Base-by-base conservation (phyloP, 2,329 filamentous ascomycete species). In the Fusarium coicis region DNA sequence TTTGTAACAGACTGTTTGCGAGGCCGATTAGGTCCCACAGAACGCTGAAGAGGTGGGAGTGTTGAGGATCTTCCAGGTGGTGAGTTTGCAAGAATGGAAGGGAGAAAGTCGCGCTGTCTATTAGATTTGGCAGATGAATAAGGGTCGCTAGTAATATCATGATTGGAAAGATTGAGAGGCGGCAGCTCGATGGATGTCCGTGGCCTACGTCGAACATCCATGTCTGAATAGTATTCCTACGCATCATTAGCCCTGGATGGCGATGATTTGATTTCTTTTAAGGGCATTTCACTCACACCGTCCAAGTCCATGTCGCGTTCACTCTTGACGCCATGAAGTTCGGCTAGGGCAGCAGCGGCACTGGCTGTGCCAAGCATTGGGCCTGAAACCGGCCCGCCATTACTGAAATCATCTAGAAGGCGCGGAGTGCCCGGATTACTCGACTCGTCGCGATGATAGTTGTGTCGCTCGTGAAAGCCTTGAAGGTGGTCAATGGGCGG, bases 1-100 rank as follows among this genome's bases (percentile, higher is more conserved):
- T 97, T 95, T 12, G 93, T 92, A 68, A 97, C 90, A 4, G 95
- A 98, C 71, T 93, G 93, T 83, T 97, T 98, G 73, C 95, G 90
- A 46, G 94, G 92, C 63, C 95, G 88, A 62, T 88, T 91, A 28
- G 90, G 87, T 44, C 93, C 93, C 43, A 93, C 85, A 46, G 91
- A 88, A 66, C 93, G 89, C 75, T 96, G 93, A 56, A 96, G 88
- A 7, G 95, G 94, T 34, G 95, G 95, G 30, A 97, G 87, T 2
- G 95, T 97, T 2, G 95, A 95, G 19, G 95, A 97, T 71, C 95
- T 93, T 61, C 93, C 94, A 11, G 94, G 93, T 2, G 95, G 95
- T 15, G 95, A 97, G 68, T 92, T 92, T 58, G 90, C 89, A 42
- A 97, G 84, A 64, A 96, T 93, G 2, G 94, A 97, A 4, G 95